Evolutionary conservation across 1,284 basidiomycete genomes (phyloP).

Genomic region (Cerioporus squamosus): DNA sequence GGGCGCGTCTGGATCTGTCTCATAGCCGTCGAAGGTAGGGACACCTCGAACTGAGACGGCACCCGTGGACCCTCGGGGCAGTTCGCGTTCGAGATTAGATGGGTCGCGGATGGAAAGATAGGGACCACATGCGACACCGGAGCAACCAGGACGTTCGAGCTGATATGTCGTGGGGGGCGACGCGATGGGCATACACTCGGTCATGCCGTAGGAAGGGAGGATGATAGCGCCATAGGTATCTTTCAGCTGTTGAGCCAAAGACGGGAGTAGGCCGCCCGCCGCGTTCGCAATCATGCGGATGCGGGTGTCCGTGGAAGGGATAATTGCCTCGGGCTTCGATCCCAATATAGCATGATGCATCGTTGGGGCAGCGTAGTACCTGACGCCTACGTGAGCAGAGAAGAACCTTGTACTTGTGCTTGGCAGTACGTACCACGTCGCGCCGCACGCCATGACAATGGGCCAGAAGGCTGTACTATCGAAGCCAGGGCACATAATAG

Average conservation of each 20-base stretch:
- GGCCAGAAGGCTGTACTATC: slow-evolving; percentile 64
- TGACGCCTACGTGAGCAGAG: slow-evolving; percentile 18
- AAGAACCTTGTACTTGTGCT: not conserved
- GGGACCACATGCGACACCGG: slow-evolving; percentile 52
- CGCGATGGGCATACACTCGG: slow-evolving; percentile 55
- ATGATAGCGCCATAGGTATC: slow-evolving; percentile 44
- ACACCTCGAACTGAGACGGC: slow-evolving; percentile 50
- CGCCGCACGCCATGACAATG: slow-evolving; percentile 48
- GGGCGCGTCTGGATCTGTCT: slow-evolving; percentile 38
- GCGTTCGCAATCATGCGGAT: slow-evolving; percentile 54
- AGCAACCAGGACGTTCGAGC: slow-evolving; percentile 51
- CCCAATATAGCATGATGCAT: slow-evolving; percentile 50
- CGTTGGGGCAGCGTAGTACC: slow-evolving; percentile 53
- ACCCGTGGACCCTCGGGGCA: slow-evolving; percentile 41
- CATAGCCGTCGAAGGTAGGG: slow-evolving; percentile 52
- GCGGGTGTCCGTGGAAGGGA: slow-evolving; percentile 38
- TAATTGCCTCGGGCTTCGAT: slow-evolving; percentile 40
- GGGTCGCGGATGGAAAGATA: slow-evolving; percentile 49
- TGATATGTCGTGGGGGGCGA: slow-evolving; percentile 46
- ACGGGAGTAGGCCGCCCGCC: slow-evolving; percentile 49
- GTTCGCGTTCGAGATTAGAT: slow-evolving; percentile 40
- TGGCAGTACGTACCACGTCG: slow-evolving; percentile 48
- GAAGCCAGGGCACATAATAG: slow-evolving; percentile 64
- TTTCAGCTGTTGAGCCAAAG: slow-evolving; percentile 44
- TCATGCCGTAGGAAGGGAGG: slow-evolving; percentile 54